These are phyloP conservation scores for Magnolia kwangsiensis DNA, from an alignment of 164 flowering plant genomes.

Conservation along the genomic window DNA sequence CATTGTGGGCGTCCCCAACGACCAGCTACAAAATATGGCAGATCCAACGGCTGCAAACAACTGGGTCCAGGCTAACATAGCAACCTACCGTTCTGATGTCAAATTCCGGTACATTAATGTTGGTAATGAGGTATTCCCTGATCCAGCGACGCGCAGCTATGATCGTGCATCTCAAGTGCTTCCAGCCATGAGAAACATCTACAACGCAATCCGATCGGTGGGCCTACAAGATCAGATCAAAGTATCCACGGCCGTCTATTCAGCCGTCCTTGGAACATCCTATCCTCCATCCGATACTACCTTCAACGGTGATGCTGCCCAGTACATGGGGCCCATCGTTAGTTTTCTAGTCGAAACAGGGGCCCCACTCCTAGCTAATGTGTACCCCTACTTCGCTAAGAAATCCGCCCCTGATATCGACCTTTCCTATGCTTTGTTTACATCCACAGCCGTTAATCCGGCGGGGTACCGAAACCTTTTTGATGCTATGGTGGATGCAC, in stretches of 20 bases:
- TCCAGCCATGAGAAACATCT: slow-evolving; percentile 11
- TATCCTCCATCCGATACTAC: slow-evolving; percentile 20
- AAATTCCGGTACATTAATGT: slow-evolving; percentile 11
- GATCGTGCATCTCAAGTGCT: neutral
- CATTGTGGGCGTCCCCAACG: neutral
- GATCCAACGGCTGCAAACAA: neutral
- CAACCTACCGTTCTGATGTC: slow-evolving; percentile 1
- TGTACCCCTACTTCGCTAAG: slow-evolving; percentile 9
- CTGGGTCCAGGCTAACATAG: neutral
- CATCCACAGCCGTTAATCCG: neutral
- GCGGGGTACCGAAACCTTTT: slow-evolving; percentile 4
- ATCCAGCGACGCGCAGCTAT: neutral
- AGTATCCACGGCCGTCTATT: slow-evolving; percentile 12
- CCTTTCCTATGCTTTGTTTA: neutral
- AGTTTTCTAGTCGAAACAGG: neutral
- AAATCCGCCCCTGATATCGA: neutral
- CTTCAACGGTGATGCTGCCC: slow-evolving; percentile 14
- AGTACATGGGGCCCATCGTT: slow-evolving; percentile 11
- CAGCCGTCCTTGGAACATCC: slow-evolving; percentile 1
- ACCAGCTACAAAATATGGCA: too few relatives aligned
- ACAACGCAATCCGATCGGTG: slow-evolving; percentile 1
- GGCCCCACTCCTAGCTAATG: slow-evolving; percentile 10
- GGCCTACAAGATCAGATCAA: slow-evolving; percentile 14
- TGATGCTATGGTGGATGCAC: slow-evolving; percentile 14
- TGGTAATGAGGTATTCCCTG: slow-evolving; percentile 20